Percentiles rank a stretch among this genome's conserved stretches.
phyloP scores from a whole-genome alignment of 139 green algal genomes.

The Picochlorum costavermella region DNA sequence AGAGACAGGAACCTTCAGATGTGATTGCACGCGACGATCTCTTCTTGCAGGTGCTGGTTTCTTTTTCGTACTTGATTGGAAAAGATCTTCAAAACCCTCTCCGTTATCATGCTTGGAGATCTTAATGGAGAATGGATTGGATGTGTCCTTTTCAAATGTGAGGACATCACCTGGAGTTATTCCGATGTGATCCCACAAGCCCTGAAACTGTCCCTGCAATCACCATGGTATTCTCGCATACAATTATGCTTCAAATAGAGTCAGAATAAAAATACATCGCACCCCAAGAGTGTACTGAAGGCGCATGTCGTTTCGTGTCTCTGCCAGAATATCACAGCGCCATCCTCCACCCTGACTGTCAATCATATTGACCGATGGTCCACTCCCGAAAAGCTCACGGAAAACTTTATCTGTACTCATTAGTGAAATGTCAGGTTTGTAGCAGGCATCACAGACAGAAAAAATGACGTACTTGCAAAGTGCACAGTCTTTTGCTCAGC shows the following conservation, averaged over 20 bases:
- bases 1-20: too few relatives aligned
- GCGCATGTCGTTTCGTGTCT: conserved; percentile 28
- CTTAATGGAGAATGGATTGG: background rate
- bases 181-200: conserved; percentile 14
- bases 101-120: background rate
- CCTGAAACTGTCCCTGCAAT: conserved; percentile 12
- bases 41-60: background rate
- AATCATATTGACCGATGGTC: conserved; percentile 6
- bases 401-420: conserved; percentile 25
- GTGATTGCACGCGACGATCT: background rate
- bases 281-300: conserved; percentile 30
- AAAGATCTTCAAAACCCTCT: conserved; percentile 4
- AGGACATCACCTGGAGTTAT: conserved; percentile 20
- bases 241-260: too few relatives aligned
- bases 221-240: too few relatives aligned
- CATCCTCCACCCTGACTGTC: conserved; percentile 11
- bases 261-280: background rate
- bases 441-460: background rate
- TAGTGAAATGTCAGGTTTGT: too few relatives aligned
- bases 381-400: conserved; percentile 25
- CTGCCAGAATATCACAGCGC: conserved; percentile 15
- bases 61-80: background rate
- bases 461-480: conserved; percentile 28
- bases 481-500: conserved; percentile 32
- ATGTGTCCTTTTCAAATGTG: conserved; percentile 13